These are phyloP conservation scores for Coprinopsis marcescibilis DNA, from an alignment of 768 basidiomycete species.

Conservation along the genomic window DNA sequence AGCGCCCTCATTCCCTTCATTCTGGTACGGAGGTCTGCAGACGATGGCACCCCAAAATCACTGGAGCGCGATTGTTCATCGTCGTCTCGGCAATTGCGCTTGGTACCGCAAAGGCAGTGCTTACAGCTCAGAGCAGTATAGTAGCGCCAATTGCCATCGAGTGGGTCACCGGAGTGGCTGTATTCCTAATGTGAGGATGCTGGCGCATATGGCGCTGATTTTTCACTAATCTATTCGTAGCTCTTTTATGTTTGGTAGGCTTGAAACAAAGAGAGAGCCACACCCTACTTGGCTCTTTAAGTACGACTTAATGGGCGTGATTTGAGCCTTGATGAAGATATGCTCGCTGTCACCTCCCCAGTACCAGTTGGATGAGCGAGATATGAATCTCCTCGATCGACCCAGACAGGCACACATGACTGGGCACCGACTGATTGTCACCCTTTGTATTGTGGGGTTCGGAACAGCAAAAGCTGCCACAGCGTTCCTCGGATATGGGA, in stretches of 20 bases:
- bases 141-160: constrained; percentile 7
- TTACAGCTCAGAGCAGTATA: not conserved
- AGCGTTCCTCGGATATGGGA: not conserved
- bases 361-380: not conserved
- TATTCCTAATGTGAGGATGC: constrained; percentile 7
- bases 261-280: not conserved
- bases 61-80: constrained; percentile 6
- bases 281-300: not conserved
- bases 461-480: constrained; percentile 1
- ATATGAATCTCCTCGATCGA: not conserved
- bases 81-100: constrained; percentile 3
- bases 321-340: not conserved
- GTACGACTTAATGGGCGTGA: not conserved
- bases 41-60: constrained; percentile 11
- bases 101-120: constrained; percentile 10
- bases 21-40: too few relatives aligned
- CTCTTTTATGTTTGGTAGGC: not conserved
- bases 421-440: constrained; percentile 1
- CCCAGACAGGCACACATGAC: not conserved
- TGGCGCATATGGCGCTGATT: not conserved
- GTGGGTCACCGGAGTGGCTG: constrained; percentile 5
- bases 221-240: not conserved
- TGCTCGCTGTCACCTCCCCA: not conserved
- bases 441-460: not conserved
- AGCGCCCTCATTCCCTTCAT: too few relatives aligned